phyloP scores from a whole-genome alignment of 2,329 filamentous ascomycete species.

The Harringtonia aguacate region DNA sequence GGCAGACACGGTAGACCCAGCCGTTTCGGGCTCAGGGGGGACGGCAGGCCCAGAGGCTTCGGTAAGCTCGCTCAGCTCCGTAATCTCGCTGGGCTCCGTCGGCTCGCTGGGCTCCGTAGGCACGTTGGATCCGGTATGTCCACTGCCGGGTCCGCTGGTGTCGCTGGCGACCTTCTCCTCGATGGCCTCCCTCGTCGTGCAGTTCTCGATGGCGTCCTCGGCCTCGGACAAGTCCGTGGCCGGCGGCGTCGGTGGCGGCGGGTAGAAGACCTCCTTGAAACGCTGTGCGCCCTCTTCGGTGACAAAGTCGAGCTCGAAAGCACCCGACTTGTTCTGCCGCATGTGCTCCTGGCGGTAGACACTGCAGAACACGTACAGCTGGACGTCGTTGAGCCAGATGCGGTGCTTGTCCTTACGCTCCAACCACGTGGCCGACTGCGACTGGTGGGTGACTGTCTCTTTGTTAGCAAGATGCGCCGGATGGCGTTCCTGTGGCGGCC shows the following conservation, averaged over 20 bases:
- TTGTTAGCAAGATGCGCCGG: neutral
- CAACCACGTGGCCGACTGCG: slow-evolving; percentile 38
- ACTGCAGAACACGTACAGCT: slow-evolving; percentile 49
- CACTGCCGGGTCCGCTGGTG: neutral
- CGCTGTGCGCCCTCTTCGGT: slow-evolving; percentile 27
- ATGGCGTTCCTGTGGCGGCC: neutral
- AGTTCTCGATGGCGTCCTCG: no score
- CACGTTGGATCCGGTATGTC: no score
- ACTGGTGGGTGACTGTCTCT: slow-evolving; percentile 43
- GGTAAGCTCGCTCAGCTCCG: no score
- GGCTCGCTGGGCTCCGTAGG: no score
- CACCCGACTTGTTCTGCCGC: slow-evolving; percentile 33
- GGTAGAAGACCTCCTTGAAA: slow-evolving; percentile 31
- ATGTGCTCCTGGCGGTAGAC: slow-evolving; percentile 41
- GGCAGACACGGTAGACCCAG: no score
- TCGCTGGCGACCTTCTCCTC: neutral
- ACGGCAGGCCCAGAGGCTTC: no score
- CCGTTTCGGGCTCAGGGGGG: no score
- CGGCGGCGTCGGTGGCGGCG: slow-evolving; percentile 1
- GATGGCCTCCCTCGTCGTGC: no score
- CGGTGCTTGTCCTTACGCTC: slow-evolving; percentile 32
- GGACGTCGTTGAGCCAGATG: slow-evolving; percentile 42
- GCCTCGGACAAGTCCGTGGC: no score
- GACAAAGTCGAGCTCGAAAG: slow-evolving; percentile 41
- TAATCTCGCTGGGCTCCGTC: no score